Evolutionary conservation across 2,329 filamentous ascomycete genomes (phyloP), one percentile per base, ranked within the genome.

Genomic region (Lecanoromycetidae sp.): DNA sequence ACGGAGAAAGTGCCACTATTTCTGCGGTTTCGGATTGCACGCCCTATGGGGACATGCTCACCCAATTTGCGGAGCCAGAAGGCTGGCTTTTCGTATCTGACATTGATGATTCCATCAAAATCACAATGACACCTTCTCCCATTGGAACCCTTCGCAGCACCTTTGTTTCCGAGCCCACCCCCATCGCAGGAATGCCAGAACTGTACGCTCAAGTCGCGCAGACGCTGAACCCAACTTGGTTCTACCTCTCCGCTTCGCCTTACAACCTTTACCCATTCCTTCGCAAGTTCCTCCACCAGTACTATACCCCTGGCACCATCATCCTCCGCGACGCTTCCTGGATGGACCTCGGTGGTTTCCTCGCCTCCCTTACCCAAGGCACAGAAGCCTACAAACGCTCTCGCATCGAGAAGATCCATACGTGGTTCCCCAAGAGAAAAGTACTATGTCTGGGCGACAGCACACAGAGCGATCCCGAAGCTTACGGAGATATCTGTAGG

Each of bases 231-330:
- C 59, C 60, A 61, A 76, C 87, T 0, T 94, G 85, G 74, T 94
- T 94, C 70, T 96, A 96, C 64, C 75, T 96, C 38, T 93, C 86
- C 0, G 88, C 90, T 0, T 94, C 87, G 0, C 90, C 90, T 0
- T 95, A 95, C 69, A 94, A 93, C 57, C 75, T 96, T 8, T 95
- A 95, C 60, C 83, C 85, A 0, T 91, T 95, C 64, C 73, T 96
- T 20, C 80, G 75, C 47, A 63, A 72, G 1, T 96, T 96, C 65
- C 72, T 87, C 29, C 67, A 80, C 45, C 61, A 71, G 1, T 67
- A 83, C 63, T 96, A 81, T 60, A 84, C 83, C 0, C 74, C 74
- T 2, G 90, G 90, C 9, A 86, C 86, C 20, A 73, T 95, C 52
- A 77, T 95, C 29, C 74, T 96, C 5, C 81, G 90, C 32, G 87